Base-by-base conservation (phyloP, 352 stramenopile genomes). In the Phytophthora colocasiae region DNA sequence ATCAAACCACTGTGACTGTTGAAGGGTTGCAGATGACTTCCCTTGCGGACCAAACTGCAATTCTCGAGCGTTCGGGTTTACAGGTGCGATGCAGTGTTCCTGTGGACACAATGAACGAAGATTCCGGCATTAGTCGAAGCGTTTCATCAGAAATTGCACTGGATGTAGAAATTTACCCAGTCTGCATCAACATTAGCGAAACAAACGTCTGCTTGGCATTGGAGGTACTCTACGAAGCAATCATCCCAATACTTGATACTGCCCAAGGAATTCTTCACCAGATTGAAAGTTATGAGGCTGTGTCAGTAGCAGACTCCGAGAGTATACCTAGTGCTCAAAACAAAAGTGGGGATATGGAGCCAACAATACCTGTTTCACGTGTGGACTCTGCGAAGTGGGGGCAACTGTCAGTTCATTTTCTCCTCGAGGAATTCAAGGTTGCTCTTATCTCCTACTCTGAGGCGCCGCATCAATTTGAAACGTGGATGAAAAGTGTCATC, bases 381-480 rank as follows among this genome's bases (percentile, higher is more conserved):
- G 17, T 15, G 38, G 32, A 41, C n/a, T 47, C 22, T 24, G 40
- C 36, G 24, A 58, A 56, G 14, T 71, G 51, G 53, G 49, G 58
- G 22, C 69, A 52, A 9, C 27, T 78, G 29, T 66, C 53, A 45
- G 41, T 81, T 3, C 59, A 66, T 22, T 71, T 80, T 17, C 31
- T 76, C 2, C 49, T 87, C 27, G 70, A 85, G 32, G 77, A 86
- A 49, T 69, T 89, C 34, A 89, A 85, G 50, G 49, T 89, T 36
- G 73, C 70, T 15, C 47, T 87, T 26, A 66, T 79, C 17, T 81
- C 77, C 12, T 77, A 79, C 31, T 83, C 76, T 0, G 78, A 85
- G 34, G 63, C 65, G 1, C 65, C 75, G 14, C 71, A 82, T 24
- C 54, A 84, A 36, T 83, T 89, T 43, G 80, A 89, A 50, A 63